Percentiles rank a stretch among this genome's conserved stretches.
Conservation (phyloP, 2,329 filamentous ascomycete species). For the Aspergillus eucalypticola region DNA sequence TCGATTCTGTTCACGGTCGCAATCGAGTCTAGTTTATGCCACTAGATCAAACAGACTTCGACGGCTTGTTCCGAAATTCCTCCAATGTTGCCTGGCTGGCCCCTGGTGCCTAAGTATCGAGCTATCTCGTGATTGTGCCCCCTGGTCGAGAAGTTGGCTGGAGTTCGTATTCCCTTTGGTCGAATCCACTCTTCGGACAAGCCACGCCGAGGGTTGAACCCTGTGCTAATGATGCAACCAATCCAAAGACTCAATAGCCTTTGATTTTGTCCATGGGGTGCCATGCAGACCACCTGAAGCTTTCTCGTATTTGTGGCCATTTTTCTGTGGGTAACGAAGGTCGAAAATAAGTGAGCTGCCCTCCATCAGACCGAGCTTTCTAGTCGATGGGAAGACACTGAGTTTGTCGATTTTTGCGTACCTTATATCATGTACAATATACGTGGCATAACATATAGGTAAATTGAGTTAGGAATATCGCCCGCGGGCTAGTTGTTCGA, state of each 20-base stretch:
- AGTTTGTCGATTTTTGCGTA: too few species aligned
- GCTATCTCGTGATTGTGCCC: neutral
- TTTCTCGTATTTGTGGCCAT: neutral
- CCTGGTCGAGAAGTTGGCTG: neutral
- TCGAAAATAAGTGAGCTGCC: neutral
- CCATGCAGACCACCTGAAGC: neutral
- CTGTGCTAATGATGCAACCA: neutral
- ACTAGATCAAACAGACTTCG: slow-evolving; percentile 2
- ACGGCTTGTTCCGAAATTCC: slow-evolving; percentile 1
- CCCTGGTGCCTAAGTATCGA: neutral
- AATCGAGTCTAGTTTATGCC: neutral
- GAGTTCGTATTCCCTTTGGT: too few species aligned
- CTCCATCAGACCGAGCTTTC: neutral
- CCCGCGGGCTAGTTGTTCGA: too few species aligned
- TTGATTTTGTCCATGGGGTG: too few species aligned
- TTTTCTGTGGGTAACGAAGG: neutral
- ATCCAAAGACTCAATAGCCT: neutral
- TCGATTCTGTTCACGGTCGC: neutral
- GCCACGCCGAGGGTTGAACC: neutral
- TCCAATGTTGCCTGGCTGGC: neutral
- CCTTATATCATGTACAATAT: too few species aligned
- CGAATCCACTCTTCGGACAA: neutral
- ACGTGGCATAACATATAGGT: too few species aligned
- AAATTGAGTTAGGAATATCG: too few species aligned
- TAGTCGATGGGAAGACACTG: neutral